phyloP scores from a whole-genome alignment of 192 early-diverging fungal species.

The Mortierella claussenii region DNA sequence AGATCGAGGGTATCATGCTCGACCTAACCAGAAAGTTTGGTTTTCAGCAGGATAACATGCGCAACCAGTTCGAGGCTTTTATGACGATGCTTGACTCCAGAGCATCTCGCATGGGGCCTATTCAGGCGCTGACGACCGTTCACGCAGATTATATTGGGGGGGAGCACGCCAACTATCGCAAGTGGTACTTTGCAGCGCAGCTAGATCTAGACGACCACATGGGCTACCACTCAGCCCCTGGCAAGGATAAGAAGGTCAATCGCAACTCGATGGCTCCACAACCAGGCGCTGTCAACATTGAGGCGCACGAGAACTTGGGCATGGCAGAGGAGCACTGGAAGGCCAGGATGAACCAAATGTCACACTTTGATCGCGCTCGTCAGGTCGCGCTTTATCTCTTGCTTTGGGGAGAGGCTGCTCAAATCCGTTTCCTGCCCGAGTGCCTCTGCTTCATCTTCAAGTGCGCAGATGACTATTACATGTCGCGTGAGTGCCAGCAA shows the following conservation, averaged over 20 bases:
- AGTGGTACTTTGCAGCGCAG: constrained; percentile 85
- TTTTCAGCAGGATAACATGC: constrained; percentile 81
- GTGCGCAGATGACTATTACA: constrained; percentile 71
- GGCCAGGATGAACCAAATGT: constrained; percentile 74
- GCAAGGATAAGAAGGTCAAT: constrained; percentile 38
- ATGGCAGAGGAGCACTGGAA: constrained; percentile 71
- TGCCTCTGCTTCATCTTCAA: constrained; percentile 85
- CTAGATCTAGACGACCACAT: constrained; percentile 67
- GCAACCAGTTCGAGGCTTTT: constrained; percentile 79
- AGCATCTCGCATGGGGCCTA: constrained; percentile 76
- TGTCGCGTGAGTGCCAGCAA: constrained; percentile 61
- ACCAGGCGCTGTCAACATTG: constrained; percentile 34
- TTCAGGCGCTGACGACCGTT: constrained; percentile 74
- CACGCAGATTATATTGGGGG: constrained; percentile 87
- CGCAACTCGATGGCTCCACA: constrained; percentile 44
- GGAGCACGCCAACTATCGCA: constrained; percentile 82
- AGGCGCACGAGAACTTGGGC: constrained; percentile 30
- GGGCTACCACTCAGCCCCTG: constrained; percentile 44
- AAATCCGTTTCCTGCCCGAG: constrained; percentile 79
- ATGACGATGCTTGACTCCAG: constrained; percentile 86
- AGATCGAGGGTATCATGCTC: constrained; percentile 76
- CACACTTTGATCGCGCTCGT: constrained; percentile 74
- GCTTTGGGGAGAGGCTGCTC: constrained; percentile 84
- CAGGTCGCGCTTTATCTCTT: constrained; percentile 81
- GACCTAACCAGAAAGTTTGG: constrained; percentile 77